A percentile compares a stretch with the other conserved stretches of the same genome.
phyloP scores from a whole-genome alignment of 2,329 filamentous ascomycete genomes.

The Elsinoe arachidis region DNA sequence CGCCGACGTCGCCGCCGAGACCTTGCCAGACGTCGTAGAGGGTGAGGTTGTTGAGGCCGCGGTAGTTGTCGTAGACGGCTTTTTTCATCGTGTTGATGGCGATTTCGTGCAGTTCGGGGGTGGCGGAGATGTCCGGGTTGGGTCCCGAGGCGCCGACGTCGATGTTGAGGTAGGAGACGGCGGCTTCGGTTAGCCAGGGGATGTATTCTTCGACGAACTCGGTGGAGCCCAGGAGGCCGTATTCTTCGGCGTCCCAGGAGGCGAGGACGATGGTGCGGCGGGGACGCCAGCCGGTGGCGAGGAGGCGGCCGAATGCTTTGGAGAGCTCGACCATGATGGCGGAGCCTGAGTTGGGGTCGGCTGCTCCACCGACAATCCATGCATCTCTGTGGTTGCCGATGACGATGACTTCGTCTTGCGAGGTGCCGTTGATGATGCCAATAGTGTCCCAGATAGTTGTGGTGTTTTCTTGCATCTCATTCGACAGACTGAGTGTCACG shows the following conservation, averaged over 20 bases:
- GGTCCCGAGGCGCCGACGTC: conserved; percentile 45
- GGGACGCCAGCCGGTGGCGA: conserved; percentile 44
- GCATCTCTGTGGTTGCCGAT: conserved; percentile 48
- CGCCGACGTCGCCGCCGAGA: conserved; percentile 30
- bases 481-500: conserved; percentile 60
- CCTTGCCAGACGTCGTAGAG: conserved; percentile 39
- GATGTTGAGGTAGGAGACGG: conserved; percentile 44
- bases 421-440: conserved; percentile 59
- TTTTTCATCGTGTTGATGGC: conserved; percentile 55
- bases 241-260: conserved; percentile 38
- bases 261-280: conserved; percentile 40
- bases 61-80: conserved; percentile 39
- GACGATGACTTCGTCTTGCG: conserved; percentile 48
- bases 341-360: conserved; percentile 44
- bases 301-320: conserved; percentile 41
- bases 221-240: conserved; percentile 33
- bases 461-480: conserved; percentile 66
- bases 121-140: conserved; percentile 54
- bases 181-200: conserved; percentile 37
- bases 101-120: conserved; percentile 63
- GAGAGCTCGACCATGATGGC: conserved; percentile 43
- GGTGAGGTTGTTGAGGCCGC: conserved; percentile 28
- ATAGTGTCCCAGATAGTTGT: conserved; percentile 71
- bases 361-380: conserved; percentile 46
- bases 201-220: conserved; percentile 45